Base-by-base conservation (phyloP, 257 asterid genomes). In the Gardenia jasminoides region DNA sequence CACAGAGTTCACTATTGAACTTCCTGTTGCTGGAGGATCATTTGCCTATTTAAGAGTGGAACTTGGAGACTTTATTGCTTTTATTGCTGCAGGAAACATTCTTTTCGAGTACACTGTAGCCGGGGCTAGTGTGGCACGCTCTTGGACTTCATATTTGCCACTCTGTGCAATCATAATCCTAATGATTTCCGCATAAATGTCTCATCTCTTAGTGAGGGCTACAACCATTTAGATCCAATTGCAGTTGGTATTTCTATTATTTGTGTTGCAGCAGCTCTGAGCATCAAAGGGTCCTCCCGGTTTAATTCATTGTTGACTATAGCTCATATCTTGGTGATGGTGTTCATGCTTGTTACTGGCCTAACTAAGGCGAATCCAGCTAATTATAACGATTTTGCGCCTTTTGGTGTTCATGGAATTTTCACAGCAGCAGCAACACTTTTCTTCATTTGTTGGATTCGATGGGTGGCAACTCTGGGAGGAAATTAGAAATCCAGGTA, bases 381-480 rank as follows among this genome's bases (percentile, higher is more conserved):
- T 22, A 81, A 81, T 62, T 77, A 65, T 58, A 33, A 74, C 30
- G 54, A 4, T 4, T 82, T 82, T 66, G 67, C 85, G 16, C 85
- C 82, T 3, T 82, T 20, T 77, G 82, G 85, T 30, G 56, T 70
- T 1, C 66, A 76, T 10, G 79, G 85, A 1, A 43, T 82, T 36
- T 41, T 82, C 19, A 82, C 74, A 72, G 82, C 85, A 48, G 46
- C 82, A 66, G 82, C 79, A 30, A 82, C 78, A 78, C 76, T 78
- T 30, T 78, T 78, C 81, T 69, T 78, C 43, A 4, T 78, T 36
- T 41, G 76, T 75, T 31, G 83, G 85, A 36, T 82, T 82, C 50
- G 83, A 82, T 76, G 85, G 80, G 80, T 82, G 9, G 74, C 83
- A 44, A 82, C 85, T 3, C 47, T 82, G n/a, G 85, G 78, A 79